Evolutionary conservation across 106 monocot species (phyloP), one percentile per base, ranked within the genome.

Genomic region (Dendrobium chrysotoxum): DNA sequence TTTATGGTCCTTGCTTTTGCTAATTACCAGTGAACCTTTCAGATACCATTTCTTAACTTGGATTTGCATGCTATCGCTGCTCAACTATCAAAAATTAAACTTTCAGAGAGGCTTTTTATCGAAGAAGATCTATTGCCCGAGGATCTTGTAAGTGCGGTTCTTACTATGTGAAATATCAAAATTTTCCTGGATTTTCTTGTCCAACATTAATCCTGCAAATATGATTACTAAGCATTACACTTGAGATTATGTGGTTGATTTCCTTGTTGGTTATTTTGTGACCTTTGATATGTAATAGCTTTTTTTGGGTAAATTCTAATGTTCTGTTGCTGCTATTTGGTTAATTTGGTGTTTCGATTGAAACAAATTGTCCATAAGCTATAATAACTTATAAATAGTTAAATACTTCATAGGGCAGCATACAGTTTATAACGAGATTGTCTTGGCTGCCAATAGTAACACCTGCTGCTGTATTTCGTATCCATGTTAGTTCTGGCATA

Each of bases 41-140:
- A 98, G 98, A 89, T 92, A 41, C 91, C 98, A 68, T 89, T 88
- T 78, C 95, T 98, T 53, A 91, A 92, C 75, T 72, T 91, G 82
- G 91, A 98, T 91, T 84, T 95, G 53, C 66, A 93, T 83, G 89
- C 91, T 57, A 85, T 98, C 72, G 85, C 83, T 80, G 78, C 80
- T 42, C 92, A 95, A 40, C 82, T 98, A 45, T 88, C 91, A 86
- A 98, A 86, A 80, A 31, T 98, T 28, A 89, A 86, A 70, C 77
- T 82, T 55, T 92, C 90, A 28, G 71, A 90, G 58, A 91, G 92
- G 85, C 92, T 98, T 46, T 98, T 95, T 77, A 85, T 98, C 79
- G 95, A 98, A 85, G 78, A 77, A 81, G 89, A 88, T 78, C 77
- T 92, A 41, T 83, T 93, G 18, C 86, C 86, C 79, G 88, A 87